phyloP scores from a whole-genome alignment of 1,284 basidiomycete genomes.

The Uromyces viciae-fabae region DNA sequence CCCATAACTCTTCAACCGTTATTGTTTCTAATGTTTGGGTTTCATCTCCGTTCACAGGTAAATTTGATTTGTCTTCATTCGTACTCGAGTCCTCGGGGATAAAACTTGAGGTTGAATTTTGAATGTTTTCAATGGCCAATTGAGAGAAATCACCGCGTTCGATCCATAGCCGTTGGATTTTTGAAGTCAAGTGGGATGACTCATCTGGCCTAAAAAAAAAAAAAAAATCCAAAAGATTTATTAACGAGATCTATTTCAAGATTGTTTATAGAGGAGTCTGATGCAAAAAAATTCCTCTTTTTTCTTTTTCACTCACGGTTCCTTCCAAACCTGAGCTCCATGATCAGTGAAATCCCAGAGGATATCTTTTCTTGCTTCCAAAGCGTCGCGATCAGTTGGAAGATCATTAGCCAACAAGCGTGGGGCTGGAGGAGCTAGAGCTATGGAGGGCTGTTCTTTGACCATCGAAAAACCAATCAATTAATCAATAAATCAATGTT shows the following conservation, averaged over 20 bases:
- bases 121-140: conserved; percentile 34
- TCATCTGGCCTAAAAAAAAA: conserved; percentile 19
- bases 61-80: background rate
- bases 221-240: background rate
- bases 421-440: conserved; percentile 24
- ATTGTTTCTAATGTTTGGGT: conserved; percentile 5
- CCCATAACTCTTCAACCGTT: conserved; percentile 34
- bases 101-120: background rate
- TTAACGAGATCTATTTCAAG: too few species aligned
- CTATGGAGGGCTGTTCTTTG: background rate
- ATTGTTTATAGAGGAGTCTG: background rate
- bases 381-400: conserved; percentile 5
- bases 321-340: conserved; percentile 34
- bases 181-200: conserved; percentile 3
- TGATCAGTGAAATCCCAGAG: conserved; percentile 38
- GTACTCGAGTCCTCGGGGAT: background rate
- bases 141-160: conserved; percentile 44
- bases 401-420: conserved; percentile 31
- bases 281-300: background rate
- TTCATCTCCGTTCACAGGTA: background rate
- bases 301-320: conserved; percentile 16
- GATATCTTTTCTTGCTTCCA: conserved; percentile 21
- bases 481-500: too few species aligned
- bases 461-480: too few species aligned
- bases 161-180: conserved; percentile 29